Evolutionary conservation across 331 rosid genomes (phyloP).

Genomic region (Malus hybrid): DNA sequence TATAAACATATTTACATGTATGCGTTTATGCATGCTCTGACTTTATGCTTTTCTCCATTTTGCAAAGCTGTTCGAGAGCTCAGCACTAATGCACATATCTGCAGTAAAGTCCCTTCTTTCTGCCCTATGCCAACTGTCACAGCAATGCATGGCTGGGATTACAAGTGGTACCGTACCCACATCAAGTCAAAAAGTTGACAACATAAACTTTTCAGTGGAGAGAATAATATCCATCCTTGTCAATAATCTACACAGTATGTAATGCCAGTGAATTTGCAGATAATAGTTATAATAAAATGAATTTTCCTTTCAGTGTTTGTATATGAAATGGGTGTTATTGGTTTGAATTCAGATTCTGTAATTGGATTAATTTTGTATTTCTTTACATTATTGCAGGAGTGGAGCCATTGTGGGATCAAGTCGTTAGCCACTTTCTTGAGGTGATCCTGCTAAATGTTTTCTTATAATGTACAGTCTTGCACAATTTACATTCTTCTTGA

Average conservation of each 20-base stretch:
- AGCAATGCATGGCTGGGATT: constrained; percentile 57
- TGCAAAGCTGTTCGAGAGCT: constrained; percentile 88
- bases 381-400: constrained; percentile 50
- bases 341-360: background rate
- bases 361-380: background rate
- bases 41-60: constrained; percentile 16
- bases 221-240: constrained; percentile 90
- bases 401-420: constrained; percentile 93
- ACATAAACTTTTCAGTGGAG: constrained; percentile 85
- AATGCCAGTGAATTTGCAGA: constrained; percentile 13
- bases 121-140: constrained; percentile 87
- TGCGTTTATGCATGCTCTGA: constrained; percentile 26
- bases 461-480: background rate
- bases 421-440: constrained; percentile 87
- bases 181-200: constrained; percentile 77
- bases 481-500: constrained; percentile 21
- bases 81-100: constrained; percentile 83
- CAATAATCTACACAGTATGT: constrained; percentile 92
- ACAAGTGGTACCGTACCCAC: constrained; percentile 63
- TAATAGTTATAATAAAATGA: background rate
- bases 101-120: constrained; percentile 90
- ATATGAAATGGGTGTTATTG: background rate
- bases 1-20: background rate
- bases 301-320: background rate
- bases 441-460: constrained; percentile 25